These are phyloP conservation scores for Dichotomocladium elegans DNA, from an alignment of 371 early-diverging fungal species.

Conservation along the genomic window DNA sequence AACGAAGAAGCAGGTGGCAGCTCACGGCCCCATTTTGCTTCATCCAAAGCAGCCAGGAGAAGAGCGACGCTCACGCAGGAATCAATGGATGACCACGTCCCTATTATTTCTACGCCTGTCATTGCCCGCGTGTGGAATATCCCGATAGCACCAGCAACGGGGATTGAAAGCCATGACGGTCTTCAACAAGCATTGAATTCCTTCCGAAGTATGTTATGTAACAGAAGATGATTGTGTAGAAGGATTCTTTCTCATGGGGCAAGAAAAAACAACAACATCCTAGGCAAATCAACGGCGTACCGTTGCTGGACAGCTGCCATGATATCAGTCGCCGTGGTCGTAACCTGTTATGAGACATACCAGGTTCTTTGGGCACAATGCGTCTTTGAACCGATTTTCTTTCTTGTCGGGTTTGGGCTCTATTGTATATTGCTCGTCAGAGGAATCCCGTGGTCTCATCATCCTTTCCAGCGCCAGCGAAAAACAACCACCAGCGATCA, in stretches of 20 bases:
- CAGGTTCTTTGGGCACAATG: conserved; percentile 10
- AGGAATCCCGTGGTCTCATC: conserved; percentile 5
- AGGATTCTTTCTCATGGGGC: neutral
- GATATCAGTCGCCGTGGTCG: neutral
- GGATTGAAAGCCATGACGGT: no score
- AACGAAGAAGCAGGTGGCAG: neutral
- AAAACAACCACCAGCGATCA: neutral
- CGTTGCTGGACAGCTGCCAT: neutral
- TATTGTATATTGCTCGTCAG: conserved; percentile 5
- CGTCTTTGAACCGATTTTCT: conserved; percentile 7
- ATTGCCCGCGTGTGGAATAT: no score
- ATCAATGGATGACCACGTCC: neutral
- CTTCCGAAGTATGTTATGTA: neutral
- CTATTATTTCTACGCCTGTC: no score
- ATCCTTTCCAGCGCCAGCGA: neutral
- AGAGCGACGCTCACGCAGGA: neutral
- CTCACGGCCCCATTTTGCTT: neutral
- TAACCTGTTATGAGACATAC: conserved; percentile 4
- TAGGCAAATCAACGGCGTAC: neutral
- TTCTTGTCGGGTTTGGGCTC: conserved; percentile 2
- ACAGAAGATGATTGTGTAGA: neutral
- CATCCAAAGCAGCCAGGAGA: neutral
- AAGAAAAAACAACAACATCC: neutral
- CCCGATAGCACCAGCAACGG: neutral
- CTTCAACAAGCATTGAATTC: neutral